Conservation (phyloP, 2,329 filamentous ascomycete genomes). For the Colletotrichum tanaceti region DNA sequence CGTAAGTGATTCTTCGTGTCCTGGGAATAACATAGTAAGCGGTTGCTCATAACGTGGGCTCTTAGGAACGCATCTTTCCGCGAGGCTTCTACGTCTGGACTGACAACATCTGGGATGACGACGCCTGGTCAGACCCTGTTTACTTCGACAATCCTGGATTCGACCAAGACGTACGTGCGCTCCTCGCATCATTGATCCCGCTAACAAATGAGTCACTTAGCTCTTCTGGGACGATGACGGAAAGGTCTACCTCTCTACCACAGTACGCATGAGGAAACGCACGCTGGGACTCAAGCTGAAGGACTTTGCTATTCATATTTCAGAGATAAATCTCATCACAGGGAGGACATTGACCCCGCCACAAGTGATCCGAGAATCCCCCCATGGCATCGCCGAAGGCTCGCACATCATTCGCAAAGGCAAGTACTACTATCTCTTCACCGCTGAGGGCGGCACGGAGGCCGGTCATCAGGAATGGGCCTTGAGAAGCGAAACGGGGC, state of each 20-base stretch:
- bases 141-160: constrained; percentile 66
- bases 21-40: background rate
- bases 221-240: constrained; percentile 63
- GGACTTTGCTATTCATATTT: constrained; percentile 64
- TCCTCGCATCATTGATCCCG: background rate
- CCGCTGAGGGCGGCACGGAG: constrained; percentile 57
- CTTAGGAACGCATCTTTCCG: constrained; percentile 61
- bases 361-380: constrained; percentile 51
- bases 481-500: constrained; percentile 55
- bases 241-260: constrained; percentile 62
- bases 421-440: constrained; percentile 54
- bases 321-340: constrained; percentile 56
- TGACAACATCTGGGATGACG: constrained; percentile 62
- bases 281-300: constrained; percentile 55
- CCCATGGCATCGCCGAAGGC: constrained; percentile 56
- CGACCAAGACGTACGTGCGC: constrained; percentile 60
- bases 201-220: constrained; percentile 22
- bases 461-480: constrained; percentile 65
- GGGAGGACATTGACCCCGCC: constrained; percentile 54
- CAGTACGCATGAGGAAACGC: constrained; percentile 50
- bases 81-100: constrained; percentile 66
- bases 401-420: constrained; percentile 53
- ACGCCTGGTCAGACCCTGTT: constrained; percentile 63
- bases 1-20: constrained; percentile 30
- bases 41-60: constrained; percentile 2